Evolutionary conservation across 2,329 filamentous ascomycete species (phyloP), one percentile per base, ranked within the genome.

Genomic region (Talaromyces piceae): DNA sequence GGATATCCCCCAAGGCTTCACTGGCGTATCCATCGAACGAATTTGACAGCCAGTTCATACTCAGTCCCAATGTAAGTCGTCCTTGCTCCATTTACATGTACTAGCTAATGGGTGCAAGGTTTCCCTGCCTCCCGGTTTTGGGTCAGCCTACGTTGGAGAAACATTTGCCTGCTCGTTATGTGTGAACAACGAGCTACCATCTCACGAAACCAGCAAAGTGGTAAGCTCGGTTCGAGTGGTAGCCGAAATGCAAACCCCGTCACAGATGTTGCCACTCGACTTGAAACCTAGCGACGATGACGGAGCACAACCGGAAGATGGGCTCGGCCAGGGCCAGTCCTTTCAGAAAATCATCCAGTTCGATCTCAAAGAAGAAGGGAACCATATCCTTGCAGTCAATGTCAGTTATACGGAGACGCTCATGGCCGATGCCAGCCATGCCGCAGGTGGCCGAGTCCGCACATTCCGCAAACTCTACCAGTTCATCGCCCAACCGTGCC

Each of bases 401-500:
- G 87, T 97, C 54, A 91, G 86, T 58, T 97, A 97, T 71, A 94
- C 90, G 50, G 91, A 97, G 70, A 90, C 87, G 0, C 80, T 86
- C 59, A 64, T 73, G 56, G 63, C 65, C 1, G 66, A 68, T 30
- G 69, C 70, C 20, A 63, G 65, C 26, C 67, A 72, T 56, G 76
- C 77, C 20, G 76, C 75, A 2, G 75, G 76, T 51, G 78, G 77
- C 4, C 80, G 88, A 46, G 85, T 87, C 31, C 77, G 93, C 54
- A 95, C 89, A 8, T 97, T 97, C 65, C 78, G 91, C 58, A 97
- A 97, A 72, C 73, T 98, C 54, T 98, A 97, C 68, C 93, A 97
- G 68, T 98, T 98, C 65, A 84, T 94, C 50, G 93, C 91, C 64
- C 91, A 95, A 73, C 83, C 88, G 33, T 87, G 90, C 54, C 75